Percentiles rank a stretch among this genome's conserved stretches.
Evolutionary conservation across 2,329 filamentous ascomycete species (phyloP).

Genomic region (Sarocladium kiliense): DNA sequence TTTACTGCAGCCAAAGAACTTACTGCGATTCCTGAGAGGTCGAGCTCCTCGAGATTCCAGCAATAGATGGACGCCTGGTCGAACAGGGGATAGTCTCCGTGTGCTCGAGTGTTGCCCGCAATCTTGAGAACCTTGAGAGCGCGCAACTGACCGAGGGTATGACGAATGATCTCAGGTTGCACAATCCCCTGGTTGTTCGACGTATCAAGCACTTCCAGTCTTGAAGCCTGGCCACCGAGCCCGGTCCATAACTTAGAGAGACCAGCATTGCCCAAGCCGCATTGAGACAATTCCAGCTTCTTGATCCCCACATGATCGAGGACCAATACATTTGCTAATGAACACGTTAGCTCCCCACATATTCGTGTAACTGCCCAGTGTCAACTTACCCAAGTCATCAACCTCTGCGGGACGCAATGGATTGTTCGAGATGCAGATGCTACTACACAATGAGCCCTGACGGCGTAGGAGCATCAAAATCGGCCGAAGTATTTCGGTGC

Average conservation of each 20-base stretch:
- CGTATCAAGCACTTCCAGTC: slow-evolving; percentile 43
- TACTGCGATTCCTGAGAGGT: slow-evolving; percentile 51
- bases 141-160: slow-evolving; percentile 36
- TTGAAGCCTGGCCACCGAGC: slow-evolving; percentile 38
- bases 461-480: slow-evolving; percentile 45
- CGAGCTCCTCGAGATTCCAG: slow-evolving; percentile 47
- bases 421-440: slow-evolving; percentile 46
- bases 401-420: slow-evolving; percentile 40
- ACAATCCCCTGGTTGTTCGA: slow-evolving; percentile 49
- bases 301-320: slow-evolving; percentile 34
- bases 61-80: slow-evolving; percentile 35
- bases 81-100: slow-evolving; percentile 39
- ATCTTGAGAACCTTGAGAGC: slow-evolving; percentile 45
- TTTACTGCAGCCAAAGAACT: slow-evolving; percentile 11
- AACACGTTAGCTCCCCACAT: slow-evolving; percentile 10
- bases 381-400: slow-evolving; percentile 39
- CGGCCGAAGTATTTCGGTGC: slow-evolving; percentile 39
- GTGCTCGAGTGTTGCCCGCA: slow-evolving; percentile 43
- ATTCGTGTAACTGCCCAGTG: neutral
- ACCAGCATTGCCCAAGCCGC: slow-evolving; percentile 43
- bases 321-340: slow-evolving; percentile 25
- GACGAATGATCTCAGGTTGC: slow-evolving; percentile 39
- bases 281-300: slow-evolving; percentile 45
- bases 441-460: slow-evolving; percentile 43
- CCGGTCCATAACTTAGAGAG: slow-evolving; percentile 43